Evolutionary conservation across 768 basidiomycete genomes (phyloP), one percentile per base, ranked within the genome.

Genomic region (Chalciporus pseudorubinellus): DNA sequence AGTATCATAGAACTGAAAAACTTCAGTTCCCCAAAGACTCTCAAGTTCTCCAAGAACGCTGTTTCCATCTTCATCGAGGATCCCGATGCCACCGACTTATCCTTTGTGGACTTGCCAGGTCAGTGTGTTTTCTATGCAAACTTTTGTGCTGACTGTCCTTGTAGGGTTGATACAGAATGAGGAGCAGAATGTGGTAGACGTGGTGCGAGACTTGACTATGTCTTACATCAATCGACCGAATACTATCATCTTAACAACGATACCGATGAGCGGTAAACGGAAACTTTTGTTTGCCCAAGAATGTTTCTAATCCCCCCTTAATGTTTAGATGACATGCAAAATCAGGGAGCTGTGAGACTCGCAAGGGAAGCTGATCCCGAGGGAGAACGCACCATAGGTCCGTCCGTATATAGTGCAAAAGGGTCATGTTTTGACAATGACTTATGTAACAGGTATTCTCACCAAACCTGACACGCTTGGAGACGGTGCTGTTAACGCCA

Each of bases 401-500:
- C 18, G 64, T 48, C 16, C 1, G 18, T 22, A 12, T 18, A 14
- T 46, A 19, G n/a, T 6, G n/a, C 6, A 29, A 31, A 33, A 8
- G 6, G 8, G 14, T 9, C 14, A 12, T 14, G 0, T 34, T 36
- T 59, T 6, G 26, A 53, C 18, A 29, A 9, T 9, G 26, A 26
- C 5, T 22, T 8, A n/a, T n/a, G n/a, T n/a, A 13, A 1, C 54
- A 88, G 86, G 83, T 6, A 77, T 89, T 1, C 72, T 88, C 10
- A 89, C 87, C 0, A 89, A 89, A 57, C 82, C 85, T 0, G 88
- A 90, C 55, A 72, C 65, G 4, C 64, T 89, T 1, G 61, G 68
- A 1, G 39, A 55, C 0, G 82, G 82, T 10, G 70, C 76, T 3
- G 73, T 62, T 4, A 70, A 75, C 38, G 40, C 72, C 40, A 76